Evolutionary conservation across 2,329 filamentous ascomycete species (phyloP), one percentile per base, ranked within the genome.

Genomic region (Aurifilum marmelostoma): DNA sequence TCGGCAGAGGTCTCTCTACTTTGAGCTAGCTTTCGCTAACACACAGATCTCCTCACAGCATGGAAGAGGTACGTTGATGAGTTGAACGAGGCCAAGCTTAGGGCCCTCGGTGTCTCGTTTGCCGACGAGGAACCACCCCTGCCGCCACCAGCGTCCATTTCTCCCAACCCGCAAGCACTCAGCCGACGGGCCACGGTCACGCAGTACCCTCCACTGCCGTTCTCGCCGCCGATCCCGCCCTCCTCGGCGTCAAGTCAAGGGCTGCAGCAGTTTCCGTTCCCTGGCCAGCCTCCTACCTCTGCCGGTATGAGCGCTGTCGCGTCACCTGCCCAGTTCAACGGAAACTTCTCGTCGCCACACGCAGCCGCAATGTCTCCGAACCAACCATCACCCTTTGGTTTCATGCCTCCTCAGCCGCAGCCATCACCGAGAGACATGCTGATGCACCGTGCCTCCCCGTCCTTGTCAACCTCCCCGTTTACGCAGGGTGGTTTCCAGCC

Each of bases 11-110:
- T 27, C 54, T 29, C 32, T 39, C 34, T 7, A 9, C n/a, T 62
- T n/a, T n/a, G 16, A 7, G n/a, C 47, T 32, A 14, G 9, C 61
- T 32, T 4, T 4, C 66, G 65, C 75, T 75, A 74, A 75, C 52
- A 39, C 29, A 11, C 62, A 37, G 34, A 34, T 34, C 34, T 5
- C 63, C 1, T 54, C 63, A n/a, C 68, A 85, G 85, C 86, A 1
- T 89, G 87, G 87, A 91, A 93, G 75, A 84, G 89, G 34, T 97
- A 98, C 78, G 91, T 94, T 69, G 87, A 91, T 67, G 90, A 91
- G 73, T 83, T 98, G 47, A 89, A 92, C 73, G 96, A 99, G 81
- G 93, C 95, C 71, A 99, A 97, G 81, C 84, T 99, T 65, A 90
- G 94, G 71, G 94, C 95, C 64, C 85, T 99, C 67, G 96, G 96